Conservation (phyloP, 2,329 filamentous ascomycete genomes). For the Exophiala oligosperma region DNA sequence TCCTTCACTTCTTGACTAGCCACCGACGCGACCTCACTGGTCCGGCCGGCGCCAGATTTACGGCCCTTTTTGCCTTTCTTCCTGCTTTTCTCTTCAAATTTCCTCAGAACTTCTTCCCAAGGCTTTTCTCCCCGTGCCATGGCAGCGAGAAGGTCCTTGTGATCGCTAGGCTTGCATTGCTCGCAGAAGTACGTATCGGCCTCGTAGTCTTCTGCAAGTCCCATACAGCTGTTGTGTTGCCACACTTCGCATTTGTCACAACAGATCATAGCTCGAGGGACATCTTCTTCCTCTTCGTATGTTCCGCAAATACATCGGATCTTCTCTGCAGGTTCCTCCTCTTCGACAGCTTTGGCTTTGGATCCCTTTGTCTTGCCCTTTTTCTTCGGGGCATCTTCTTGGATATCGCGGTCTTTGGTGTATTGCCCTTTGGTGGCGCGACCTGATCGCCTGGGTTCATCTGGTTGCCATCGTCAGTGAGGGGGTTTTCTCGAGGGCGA, state of each 20-base stretch:
- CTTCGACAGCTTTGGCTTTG: conserved; percentile 46
- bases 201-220: conserved; percentile 72
- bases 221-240: conserved; percentile 98
- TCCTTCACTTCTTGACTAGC: conserved; percentile 40
- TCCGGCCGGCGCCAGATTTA: conserved; percentile 62
- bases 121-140: conserved; percentile 79
- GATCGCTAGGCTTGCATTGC: conserved; percentile 78
- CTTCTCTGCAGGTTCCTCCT: conserved; percentile 63
- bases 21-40: conserved; percentile 61
- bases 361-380: conserved; percentile 50
- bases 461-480: conserved; percentile 40
- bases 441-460: conserved; percentile 89
- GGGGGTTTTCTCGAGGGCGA: not conserved
- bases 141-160: conserved; percentile 75
- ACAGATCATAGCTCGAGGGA: conserved; percentile 89
- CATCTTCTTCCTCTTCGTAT: conserved; percentile 79
- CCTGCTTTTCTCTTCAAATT: conserved; percentile 60
- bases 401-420: conserved; percentile 75
- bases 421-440: conserved; percentile 97
- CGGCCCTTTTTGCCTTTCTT: conserved; percentile 59
- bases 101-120: conserved; percentile 73
- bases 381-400: conserved; percentile 59
- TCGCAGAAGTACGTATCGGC: conserved; percentile 92
- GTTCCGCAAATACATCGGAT: conserved; percentile 94
- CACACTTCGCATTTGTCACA: conserved; percentile 91